Conservation (phyloP, 495 filamentous ascomycete genomes). For the Aspergillus sclerotiicarbonarius region DNA sequence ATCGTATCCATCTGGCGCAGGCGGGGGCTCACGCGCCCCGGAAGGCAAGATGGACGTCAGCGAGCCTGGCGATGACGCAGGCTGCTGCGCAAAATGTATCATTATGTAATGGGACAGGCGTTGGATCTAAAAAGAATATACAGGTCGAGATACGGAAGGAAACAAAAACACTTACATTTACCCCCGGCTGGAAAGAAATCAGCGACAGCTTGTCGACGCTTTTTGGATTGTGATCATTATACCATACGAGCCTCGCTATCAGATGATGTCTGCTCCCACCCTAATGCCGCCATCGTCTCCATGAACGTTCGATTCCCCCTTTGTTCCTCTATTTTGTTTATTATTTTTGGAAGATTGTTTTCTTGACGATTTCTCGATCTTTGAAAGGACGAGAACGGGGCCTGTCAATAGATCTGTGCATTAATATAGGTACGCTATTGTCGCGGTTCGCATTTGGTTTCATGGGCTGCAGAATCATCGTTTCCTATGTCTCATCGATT, state of each 20-base stretch:
- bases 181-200: conserved; percentile 18
- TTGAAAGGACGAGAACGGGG: conserved; percentile 9
- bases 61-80: conserved; percentile 64
- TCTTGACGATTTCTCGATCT: conserved; percentile 12
- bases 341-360: conserved; percentile 24
- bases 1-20: conserved; percentile 68
- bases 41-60: conserved; percentile 74
- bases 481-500: neutral
- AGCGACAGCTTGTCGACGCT: conserved; percentile 21
- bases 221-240: conserved; percentile 28
- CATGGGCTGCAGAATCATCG: conserved; percentile 3
- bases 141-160: conserved; percentile 24
- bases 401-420: conserved; percentile 26
- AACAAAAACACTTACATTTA: conserved; percentile 15
- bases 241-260: conserved; percentile 31
- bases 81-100: conserved; percentile 84
- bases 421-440: conserved; percentile 23
- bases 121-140: conserved; percentile 24
- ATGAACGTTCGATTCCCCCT: conserved; percentile 49
- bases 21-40: conserved; percentile 59
- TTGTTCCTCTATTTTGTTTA: conserved; percentile 34
- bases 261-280: conserved; percentile 34
- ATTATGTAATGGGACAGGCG: conserved; percentile 68
- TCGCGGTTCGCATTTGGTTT: conserved; percentile 12
- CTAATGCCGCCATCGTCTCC: conserved; percentile 46